Conservation (phyloP, 768 basidiomycete genomes). For the Tricholoma bakamatsutake region DNA sequence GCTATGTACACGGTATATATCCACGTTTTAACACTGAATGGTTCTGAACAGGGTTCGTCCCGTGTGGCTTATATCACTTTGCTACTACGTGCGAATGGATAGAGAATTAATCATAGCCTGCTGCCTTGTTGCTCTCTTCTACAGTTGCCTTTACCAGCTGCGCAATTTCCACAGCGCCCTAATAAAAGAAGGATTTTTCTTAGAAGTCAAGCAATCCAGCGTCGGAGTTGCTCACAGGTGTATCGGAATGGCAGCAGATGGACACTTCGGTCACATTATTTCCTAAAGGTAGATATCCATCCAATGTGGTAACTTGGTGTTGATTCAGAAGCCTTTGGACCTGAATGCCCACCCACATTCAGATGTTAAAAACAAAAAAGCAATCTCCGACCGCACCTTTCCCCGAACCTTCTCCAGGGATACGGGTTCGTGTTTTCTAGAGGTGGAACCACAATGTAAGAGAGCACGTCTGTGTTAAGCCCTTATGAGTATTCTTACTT, state of each 20-base stretch:
- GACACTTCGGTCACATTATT: conserved; percentile 43
- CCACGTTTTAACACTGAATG: too few species aligned
- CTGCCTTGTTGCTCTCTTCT: background rate
- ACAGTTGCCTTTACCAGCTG: background rate
- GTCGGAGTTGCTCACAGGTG: conserved; percentile 36
- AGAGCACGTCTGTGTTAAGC: background rate
- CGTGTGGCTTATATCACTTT: too few species aligned
- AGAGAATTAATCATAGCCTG: background rate
- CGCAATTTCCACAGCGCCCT: conserved; percentile 50
- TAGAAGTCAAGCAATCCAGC: background rate
- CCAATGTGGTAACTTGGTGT: conserved; percentile 43
- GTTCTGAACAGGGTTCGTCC: too few species aligned
- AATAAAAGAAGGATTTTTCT: background rate
- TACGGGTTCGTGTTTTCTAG: conserved; percentile 47
- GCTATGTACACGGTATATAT: too few species aligned
- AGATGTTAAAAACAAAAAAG: background rate
- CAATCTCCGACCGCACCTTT: conserved; percentile 28
- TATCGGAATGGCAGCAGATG: conserved; percentile 64
- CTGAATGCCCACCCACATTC: background rate
- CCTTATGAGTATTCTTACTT: conserved; percentile 28
- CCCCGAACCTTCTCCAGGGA: conserved; percentile 33
- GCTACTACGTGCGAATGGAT: background rate
- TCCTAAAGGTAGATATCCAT: conserved; percentile 36
- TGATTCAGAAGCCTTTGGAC: conserved; percentile 31
- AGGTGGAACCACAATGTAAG: background rate